These are phyloP conservation scores for Serendipita vermifera DNA, from an alignment of 768 basidiomycete species.

Conservation along the genomic window DNA sequence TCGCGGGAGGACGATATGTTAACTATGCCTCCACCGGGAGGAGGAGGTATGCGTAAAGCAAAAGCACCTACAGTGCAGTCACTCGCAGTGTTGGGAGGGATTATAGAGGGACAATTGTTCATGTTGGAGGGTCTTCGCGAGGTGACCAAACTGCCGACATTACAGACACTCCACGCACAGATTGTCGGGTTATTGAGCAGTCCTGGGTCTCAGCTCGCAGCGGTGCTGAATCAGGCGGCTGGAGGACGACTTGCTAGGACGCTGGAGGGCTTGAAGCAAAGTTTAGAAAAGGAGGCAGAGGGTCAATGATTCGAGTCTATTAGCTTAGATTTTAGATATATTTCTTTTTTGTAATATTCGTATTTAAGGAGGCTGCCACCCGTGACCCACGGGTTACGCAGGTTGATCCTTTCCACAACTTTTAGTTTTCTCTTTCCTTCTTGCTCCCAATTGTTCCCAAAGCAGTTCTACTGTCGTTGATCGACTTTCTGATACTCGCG, in stretches of 20 bases:
- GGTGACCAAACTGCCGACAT: conserved; percentile 60
- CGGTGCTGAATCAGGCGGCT: conserved; percentile 51
- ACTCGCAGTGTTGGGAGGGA: conserved; percentile 58
- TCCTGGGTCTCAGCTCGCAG: conserved; percentile 60
- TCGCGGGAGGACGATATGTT: conserved; percentile 47
- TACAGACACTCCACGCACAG: conserved; percentile 68
- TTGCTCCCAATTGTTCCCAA: too few relatives aligned
- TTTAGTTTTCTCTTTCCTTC: too few relatives aligned
- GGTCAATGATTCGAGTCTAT: conserved; percentile 8
- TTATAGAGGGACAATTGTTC: conserved; percentile 67
- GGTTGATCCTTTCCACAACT: too few relatives aligned
- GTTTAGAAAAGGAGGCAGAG: conserved; percentile 37
- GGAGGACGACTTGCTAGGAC: conserved; percentile 60
- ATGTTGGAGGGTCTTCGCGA: conserved; percentile 43
- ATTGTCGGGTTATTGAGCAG: conserved; percentile 72
- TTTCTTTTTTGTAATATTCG: too few relatives aligned
- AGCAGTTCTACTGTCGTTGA: too few relatives aligned
- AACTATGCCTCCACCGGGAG: conserved; percentile 54
- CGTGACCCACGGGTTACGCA: too few relatives aligned
- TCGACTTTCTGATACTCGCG: background rate
- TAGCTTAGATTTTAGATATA: conserved; percentile 3
- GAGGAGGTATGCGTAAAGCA: conserved; percentile 37
- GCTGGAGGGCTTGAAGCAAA: conserved; percentile 58
- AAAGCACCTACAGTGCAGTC: conserved; percentile 44
- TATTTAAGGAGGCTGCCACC: too few relatives aligned